Percentiles rank a stretch among this genome's conserved stretches.
phyloP scores from a whole-genome alignment of 352 stramenopile genomes.

The Globisporangium rhizosaccharum region DNA sequence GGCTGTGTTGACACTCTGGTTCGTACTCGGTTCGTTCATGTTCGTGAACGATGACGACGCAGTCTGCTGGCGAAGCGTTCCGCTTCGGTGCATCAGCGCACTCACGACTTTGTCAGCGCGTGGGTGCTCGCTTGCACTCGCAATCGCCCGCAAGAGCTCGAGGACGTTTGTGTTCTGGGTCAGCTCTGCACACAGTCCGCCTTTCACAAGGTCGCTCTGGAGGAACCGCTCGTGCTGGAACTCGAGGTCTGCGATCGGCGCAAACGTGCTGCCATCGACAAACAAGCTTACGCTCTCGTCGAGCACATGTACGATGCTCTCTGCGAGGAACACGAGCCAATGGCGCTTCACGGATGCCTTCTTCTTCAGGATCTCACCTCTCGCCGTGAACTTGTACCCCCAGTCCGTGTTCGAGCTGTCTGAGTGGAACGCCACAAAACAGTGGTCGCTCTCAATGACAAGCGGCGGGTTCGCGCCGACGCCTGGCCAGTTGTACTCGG shows the following conservation, averaged over 20 bases:
- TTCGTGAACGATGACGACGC: conserved; percentile 33
- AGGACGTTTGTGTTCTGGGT: conserved; percentile 58
- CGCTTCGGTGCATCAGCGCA: conserved; percentile 29
- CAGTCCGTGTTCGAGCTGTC: conserved; percentile 84
- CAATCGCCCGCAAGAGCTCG: conserved; percentile 55
- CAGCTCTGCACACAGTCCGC: conserved; percentile 34
- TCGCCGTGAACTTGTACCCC: conserved; percentile 73
- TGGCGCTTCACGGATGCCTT: conserved; percentile 49
- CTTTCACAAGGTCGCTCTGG: conserved; percentile 65
- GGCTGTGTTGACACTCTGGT: conserved; percentile 42
- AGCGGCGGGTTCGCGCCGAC: conserved; percentile 56
- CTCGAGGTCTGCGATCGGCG: conserved; percentile 45
- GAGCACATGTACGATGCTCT: conserved; percentile 39
- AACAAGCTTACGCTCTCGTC: conserved; percentile 50
- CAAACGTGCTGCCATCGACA: conserved; percentile 38
- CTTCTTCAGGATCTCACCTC: conserved; percentile 58
- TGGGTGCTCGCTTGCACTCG: conserved; percentile 28
- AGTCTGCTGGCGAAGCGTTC: conserved; percentile 10
- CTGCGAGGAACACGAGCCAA: conserved; percentile 53
- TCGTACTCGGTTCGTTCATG: conserved; percentile 28
- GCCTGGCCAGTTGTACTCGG: conserved; percentile 76
- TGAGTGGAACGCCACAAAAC: conserved; percentile 80
- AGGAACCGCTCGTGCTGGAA: conserved; percentile 45
- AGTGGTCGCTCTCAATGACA: conserved; percentile 72
- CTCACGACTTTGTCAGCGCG: conserved; percentile 40